Base-by-base conservation (phyloP, 2,329 filamentous ascomycete genomes). In the Aspergillus unguis region DNA sequence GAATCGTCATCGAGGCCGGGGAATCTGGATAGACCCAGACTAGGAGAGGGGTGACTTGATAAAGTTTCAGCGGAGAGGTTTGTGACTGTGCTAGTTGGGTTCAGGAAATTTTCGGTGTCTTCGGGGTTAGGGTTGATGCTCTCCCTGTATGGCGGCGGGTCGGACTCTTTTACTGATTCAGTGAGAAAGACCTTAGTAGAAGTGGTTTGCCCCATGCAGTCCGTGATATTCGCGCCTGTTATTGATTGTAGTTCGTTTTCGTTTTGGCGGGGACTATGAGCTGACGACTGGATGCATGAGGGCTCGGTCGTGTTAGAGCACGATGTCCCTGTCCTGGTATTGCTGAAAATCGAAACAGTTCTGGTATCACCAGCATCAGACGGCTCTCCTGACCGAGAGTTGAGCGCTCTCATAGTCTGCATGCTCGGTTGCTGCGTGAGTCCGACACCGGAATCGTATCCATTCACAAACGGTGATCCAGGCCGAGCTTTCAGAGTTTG, bases 401-500 rank as follows among this genome's bases (percentile, higher is more conserved):
- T 26, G 25, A 52, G 41, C 6, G 36, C 29, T 10, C 57, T 50
- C 54, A 55, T 58, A 1, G 53, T 56, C 45, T 57, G 57, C 33
- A 57, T 58, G 44, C 58, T 59, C 1, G 54, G 58, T 49, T 56
- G 56, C 32, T 57, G 52, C 23, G 58, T 58, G 25, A 63, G 55
- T 3, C 43, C 62, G n/a, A 62, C 53, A 3, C 60, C 61, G 1
- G 61, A 66, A 52, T 62, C 58, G 54, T 61, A 57, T 54, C 44
- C 53, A 28, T 45, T 55, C 40, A 46, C 9, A 9, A 44, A 46
- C 3, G 45, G 50, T 5, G 48, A 35, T 5, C 58, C 51, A 23
- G 53, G 31, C 38, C 42, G 46, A 31, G 51, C 44, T 7, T 46
- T 53, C 0, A 52, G 52, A 1, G 36, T 10, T 10, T 55, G 25